Conservation (phyloP, 1,284 basidiomycete genomes). For the Cutaneotrichosporon curvatum region DNA sequence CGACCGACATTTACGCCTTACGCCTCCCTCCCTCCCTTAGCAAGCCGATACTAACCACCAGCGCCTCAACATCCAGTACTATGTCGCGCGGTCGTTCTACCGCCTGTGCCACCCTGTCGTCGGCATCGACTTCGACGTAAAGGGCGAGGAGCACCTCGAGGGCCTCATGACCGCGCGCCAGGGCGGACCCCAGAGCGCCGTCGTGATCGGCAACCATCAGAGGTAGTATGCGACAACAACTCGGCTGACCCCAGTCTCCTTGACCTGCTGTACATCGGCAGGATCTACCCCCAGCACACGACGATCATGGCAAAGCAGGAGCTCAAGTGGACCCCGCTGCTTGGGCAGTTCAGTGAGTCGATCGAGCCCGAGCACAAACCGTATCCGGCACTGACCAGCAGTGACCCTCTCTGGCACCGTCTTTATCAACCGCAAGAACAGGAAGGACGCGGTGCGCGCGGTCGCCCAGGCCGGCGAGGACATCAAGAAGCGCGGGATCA, state of each 20-base stretch:
- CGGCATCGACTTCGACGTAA: slow-evolving; percentile 67
- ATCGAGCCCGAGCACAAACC: neutral
- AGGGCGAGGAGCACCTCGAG: slow-evolving; percentile 73
- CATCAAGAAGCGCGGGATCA: slow-evolving; percentile 65
- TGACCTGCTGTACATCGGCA: slow-evolving; percentile 76
- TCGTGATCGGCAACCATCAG: slow-evolving; percentile 90
- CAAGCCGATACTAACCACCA: slow-evolving; percentile 30
- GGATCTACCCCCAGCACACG: slow-evolving; percentile 74
- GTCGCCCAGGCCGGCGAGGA: slow-evolving; percentile 69
- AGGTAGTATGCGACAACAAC: slow-evolving; percentile 41
- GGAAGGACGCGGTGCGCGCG: slow-evolving; percentile 64
- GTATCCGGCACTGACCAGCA: slow-evolving; percentile 22
- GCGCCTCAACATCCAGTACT: slow-evolving; percentile 74
- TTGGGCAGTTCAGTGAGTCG: slow-evolving; percentile 70
- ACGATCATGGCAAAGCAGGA: slow-evolving; percentile 94
- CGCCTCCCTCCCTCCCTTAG: no score
- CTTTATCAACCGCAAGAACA: slow-evolving; percentile 84
- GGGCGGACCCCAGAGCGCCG: slow-evolving; percentile 44
- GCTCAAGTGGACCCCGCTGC: slow-evolving; percentile 70
- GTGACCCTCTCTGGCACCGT: slow-evolving; percentile 84
- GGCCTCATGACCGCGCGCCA: slow-evolving; percentile 52
- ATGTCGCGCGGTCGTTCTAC: slow-evolving; percentile 83
- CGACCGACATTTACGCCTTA: no score
- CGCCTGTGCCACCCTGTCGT: slow-evolving; percentile 58
- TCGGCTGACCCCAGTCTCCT: slow-evolving; percentile 56